A percentile compares a stretch with the other conserved stretches of the same genome.
Evolutionary conservation across 345 rosid genomes (phyloP).

Genomic region (Turritis glabra): DNA sequence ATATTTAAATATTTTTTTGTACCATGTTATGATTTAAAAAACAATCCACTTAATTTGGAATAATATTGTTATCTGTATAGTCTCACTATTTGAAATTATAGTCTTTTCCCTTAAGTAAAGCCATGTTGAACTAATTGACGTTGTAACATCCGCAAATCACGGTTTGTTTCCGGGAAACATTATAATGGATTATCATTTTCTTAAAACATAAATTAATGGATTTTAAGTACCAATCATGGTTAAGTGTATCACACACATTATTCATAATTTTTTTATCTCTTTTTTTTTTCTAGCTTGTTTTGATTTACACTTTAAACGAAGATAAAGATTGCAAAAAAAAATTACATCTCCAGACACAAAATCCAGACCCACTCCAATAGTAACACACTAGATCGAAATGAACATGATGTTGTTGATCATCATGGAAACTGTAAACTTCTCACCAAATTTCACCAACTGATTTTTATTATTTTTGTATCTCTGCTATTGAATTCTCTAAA

Average conservation of each 20-base stretch:
- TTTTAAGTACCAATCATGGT: constrained; percentile 36
- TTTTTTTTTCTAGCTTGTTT: background rate
- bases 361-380: background rate
- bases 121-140: constrained; percentile 40
- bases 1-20: background rate
- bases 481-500: background rate
- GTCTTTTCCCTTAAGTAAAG: constrained; percentile 33
- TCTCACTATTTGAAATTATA: constrained; percentile 22
- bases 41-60: background rate
- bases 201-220: constrained; percentile 16
- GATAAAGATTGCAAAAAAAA: too few species aligned
- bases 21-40: background rate
- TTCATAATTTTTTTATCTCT: background rate
- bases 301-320: background rate
- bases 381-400: background rate
- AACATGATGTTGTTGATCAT: background rate
- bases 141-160: constrained; percentile 42
- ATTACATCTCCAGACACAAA: too few species aligned
- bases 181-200: constrained; percentile 30
- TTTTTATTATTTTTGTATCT: background rate
- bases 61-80: constrained; percentile 8
- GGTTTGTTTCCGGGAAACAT: constrained; percentile 36
- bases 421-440: background rate
- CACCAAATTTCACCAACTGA: background rate
- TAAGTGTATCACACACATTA: constrained; percentile 38